A percentile compares a stretch with the other conserved stretches of the same genome.
Conservation (phyloP, 73 alveolate species). For the Uronychia setigera region DNA sequence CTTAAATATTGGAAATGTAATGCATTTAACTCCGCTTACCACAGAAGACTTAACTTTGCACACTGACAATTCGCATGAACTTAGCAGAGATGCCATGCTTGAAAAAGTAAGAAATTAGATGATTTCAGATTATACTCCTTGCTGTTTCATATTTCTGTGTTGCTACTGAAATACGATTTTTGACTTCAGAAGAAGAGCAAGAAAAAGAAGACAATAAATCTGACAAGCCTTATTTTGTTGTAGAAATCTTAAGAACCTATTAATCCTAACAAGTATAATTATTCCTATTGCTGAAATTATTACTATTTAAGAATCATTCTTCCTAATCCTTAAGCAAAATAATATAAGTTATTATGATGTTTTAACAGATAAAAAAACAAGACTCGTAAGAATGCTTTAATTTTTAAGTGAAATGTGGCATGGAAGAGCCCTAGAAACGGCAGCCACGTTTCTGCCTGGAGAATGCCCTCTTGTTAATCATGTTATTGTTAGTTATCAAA, state of each 20-base stretch:
- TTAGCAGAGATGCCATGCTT: slow-evolving; percentile 84
- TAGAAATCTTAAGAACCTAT: no score
- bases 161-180: slow-evolving; percentile 80
- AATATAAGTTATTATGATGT: no score
- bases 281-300: no score
- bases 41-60: slow-evolving; percentile 77
- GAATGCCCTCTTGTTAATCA: slow-evolving; percentile 68
- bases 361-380: slow-evolving; percentile 11
- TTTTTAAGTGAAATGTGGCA: slow-evolving; percentile 70
- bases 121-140: slow-evolving; percentile 62
- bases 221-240: no score
- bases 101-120: slow-evolving; percentile 68
- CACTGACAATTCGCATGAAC: slow-evolving; percentile 81
- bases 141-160: slow-evolving; percentile 84
- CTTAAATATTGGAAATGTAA: slow-evolving; percentile 89
- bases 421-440: slow-evolving; percentile 62
- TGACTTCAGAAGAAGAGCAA: not conserved
- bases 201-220: slow-evolving; percentile 11
- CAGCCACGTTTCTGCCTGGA: slow-evolving; percentile 55
- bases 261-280: no score
- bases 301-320: no score
- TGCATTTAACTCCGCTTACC: slow-evolving; percentile 88
- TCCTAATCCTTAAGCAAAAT: no score
- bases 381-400: slow-evolving; percentile 13
- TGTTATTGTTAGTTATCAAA: slow-evolving; percentile 51